Base-by-base conservation (phyloP, 257 asterid species). In the Salvia hispanica region DNA sequence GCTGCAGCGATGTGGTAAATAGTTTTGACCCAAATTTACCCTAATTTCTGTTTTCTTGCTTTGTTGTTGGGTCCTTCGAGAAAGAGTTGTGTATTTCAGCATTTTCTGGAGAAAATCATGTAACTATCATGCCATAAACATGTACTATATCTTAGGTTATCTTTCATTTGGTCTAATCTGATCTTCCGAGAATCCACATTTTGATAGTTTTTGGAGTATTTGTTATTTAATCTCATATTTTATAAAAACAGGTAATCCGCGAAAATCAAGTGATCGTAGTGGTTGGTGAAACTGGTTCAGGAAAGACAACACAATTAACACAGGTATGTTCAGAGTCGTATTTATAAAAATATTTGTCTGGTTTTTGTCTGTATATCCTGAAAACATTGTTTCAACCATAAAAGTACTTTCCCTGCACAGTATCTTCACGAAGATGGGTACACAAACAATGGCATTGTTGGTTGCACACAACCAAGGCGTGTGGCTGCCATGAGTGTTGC, bases 401-500 rank as follows among this genome's bases (percentile, higher is more conserved):
- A 45, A 45, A 47, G 15, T 55, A 18, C 40, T 61, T 54, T 46
- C 4, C 34, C 58, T 71, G 46, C 66, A 50, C 94, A 94, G 99
- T 94, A 91, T 81, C 86, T 94, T 54, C 86, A 91, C 73, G 99
- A 94, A 75, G 99, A 88, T 80, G 95, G 81, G 50, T 94, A 91
- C 72, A 91, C 97, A 62, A 68, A 40, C 57, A 79, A 74, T 57
- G 91, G 95, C 57, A 73, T 87, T 25, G 88, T 91, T 74, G 99
- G 96, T 60, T 93, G 99, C 85, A 93, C 99, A 39, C 97, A 93
- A 74, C 99, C 99, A 40, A 88, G 99, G 79, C 97, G 97, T 81
- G 97, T 93, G 43, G 97, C 96, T 6, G 99, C 99, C 72, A 93
- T 93, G 99, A 93, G 99, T 55, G 97, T 93, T 63, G 99, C 99